Conservation (phyloP, 306 rosid genomes). For the Castanea mollissima region DNA sequence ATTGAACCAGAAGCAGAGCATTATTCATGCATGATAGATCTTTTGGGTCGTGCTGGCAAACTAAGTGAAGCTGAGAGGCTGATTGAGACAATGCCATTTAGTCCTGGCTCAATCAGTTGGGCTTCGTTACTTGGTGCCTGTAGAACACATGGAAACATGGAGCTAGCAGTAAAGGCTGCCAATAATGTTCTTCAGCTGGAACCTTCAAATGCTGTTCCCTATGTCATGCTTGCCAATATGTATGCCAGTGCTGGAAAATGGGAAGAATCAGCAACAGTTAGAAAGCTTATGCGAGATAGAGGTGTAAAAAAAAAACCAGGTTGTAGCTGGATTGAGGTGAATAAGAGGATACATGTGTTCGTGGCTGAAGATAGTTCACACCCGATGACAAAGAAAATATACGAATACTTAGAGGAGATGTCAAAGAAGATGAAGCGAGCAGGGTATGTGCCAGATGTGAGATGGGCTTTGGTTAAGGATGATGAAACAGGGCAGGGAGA, state of each 20-base stretch:
- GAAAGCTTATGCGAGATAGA: conserved; percentile 67
- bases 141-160: conserved; percentile 77
- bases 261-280: conserved; percentile 57
- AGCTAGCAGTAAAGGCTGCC: conserved; percentile 73
- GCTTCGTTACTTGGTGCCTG: conserved; percentile 83
- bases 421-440: conserved; percentile 53
- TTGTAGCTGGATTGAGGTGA: conserved; percentile 82
- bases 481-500: conserved; percentile 53
- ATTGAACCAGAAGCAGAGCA: conserved; percentile 74
- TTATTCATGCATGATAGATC: conserved; percentile 84
- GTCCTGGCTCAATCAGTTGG: conserved; percentile 68
- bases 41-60: conserved; percentile 75
- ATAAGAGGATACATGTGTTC: conserved; percentile 53
- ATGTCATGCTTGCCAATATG: conserved; percentile 64
- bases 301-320: conserved; percentile 86
- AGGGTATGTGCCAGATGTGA: conserved; percentile 65
- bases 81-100: conserved; percentile 70
- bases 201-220: conserved; percentile 65
- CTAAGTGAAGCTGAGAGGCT: conserved; percentile 65
- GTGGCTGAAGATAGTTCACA: conserved; percentile 81
- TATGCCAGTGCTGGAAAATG: conserved; percentile 66
- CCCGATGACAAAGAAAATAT: conserved; percentile 66
- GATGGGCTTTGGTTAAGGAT: conserved; percentile 60
- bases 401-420: conserved; percentile 60
- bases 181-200: conserved; percentile 55